Evolutionary conservation across 2,329 filamentous ascomycete genomes (phyloP).

Genomic region (Stagonosporopsis rhizophila): DNA sequence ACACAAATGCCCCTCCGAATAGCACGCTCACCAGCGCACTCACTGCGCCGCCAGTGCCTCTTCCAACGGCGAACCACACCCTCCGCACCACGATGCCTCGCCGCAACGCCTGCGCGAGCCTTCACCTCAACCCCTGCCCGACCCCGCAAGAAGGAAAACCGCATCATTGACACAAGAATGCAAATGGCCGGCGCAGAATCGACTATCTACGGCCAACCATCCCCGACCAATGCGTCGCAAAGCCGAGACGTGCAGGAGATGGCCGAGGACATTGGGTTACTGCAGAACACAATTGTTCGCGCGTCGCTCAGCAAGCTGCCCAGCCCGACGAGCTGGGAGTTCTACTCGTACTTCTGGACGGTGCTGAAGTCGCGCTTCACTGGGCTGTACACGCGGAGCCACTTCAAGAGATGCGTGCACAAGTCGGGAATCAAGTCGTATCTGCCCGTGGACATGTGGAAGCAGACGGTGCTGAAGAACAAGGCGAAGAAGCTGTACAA

Average conservation of each 20-base stretch:
- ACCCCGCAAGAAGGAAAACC: constrained; percentile 11
- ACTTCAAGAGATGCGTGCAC: constrained; percentile 24
- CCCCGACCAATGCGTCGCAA: constrained; percentile 18
- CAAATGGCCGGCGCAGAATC: constrained; percentile 15
- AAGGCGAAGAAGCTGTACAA: constrained; percentile 66
- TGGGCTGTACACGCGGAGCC: constrained; percentile 27
- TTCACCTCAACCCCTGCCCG: constrained; percentile 36
- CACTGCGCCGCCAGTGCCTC: constrained; percentile 39
- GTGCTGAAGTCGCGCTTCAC: constrained; percentile 27
- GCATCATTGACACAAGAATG: constrained; percentile 18
- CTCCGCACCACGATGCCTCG: constrained; percentile 15
- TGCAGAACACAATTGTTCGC: constrained; percentile 32
- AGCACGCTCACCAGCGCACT: constrained; percentile 25
- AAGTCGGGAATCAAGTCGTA: constrained; percentile 22
- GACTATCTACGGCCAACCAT: constrained; percentile 9
- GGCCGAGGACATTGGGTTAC: constrained; percentile 33
- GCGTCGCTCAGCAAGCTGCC: constrained; percentile 25
- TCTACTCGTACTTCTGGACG: constrained; percentile 30
- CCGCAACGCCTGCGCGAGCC: constrained; percentile 22
- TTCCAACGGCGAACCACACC: constrained; percentile 23
- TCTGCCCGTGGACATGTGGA: constrained; percentile 23
- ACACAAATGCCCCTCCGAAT: constrained; percentile 35
- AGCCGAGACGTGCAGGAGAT: constrained; percentile 15
- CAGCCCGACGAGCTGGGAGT: constrained; percentile 1
- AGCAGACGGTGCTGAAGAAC: constrained; percentile 18